Evolutionary conservation across 495 filamentous ascomycete species (phyloP), one percentile per base, ranked within the genome.

Genomic region (Hypoxylon crocopeplum): DNA sequence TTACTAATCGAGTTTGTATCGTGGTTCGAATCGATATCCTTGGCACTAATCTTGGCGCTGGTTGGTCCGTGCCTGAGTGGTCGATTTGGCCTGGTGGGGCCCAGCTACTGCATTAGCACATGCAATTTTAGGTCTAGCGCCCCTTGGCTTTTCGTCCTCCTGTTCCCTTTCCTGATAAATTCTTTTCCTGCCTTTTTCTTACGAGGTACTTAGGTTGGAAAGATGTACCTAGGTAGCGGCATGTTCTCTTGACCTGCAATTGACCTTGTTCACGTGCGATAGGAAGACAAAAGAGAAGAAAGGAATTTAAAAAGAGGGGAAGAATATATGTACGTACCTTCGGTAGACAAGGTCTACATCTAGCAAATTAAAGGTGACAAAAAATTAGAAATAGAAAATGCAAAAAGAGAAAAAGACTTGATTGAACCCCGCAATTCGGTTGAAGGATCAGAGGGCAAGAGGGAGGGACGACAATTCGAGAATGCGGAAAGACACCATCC

Each of bases 1-100:
- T 66, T 66, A 66, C 34, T 56, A 53, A 66, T 66, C 52, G 24
- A 41, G 46, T 39, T 44, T 61, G 51, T 42, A 65, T 60, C 56
- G 62, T 61, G 56, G 56, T 56, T 61, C 56, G 61, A 64, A 65
- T 65, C 50, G 62, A 57, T 38, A 61, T 61, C 62, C 62, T 66
- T 66, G 56, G 62, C 62, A 49, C 0, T 10, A 16, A 25, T 61
- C 62, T 66, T 66, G 62, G 62, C 62, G 62, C 13, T 61, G 56
- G 62, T 56, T 66, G 62, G 62, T 56, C 56, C 51, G 62, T 66
- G 56, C 62, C 56, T 66, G 56, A 61, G 24, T 61, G 56, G 62
- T 48, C 27, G 47, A 64, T 59, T 55, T 32, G 37, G 20, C 48
- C 42, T 55, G 36, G 61, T 59, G 61, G 61, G 33, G 49, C 19